Evolutionary conservation across 106 monocot genomes (phyloP).

Genomic region (Phalaenopsis aphrodite): DNA sequence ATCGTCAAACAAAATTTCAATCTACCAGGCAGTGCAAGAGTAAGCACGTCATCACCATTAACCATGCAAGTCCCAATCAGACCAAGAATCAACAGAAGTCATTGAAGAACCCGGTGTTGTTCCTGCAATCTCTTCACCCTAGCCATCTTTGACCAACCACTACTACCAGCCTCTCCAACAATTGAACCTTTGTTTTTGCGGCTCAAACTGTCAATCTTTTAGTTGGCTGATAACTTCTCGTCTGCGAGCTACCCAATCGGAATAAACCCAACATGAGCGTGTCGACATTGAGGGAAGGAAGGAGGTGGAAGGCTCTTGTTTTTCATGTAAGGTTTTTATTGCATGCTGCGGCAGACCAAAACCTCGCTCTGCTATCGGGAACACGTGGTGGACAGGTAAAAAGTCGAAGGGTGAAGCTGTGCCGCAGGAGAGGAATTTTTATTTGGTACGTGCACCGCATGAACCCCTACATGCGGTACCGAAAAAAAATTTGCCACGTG

Average conservation of each 20-base stretch:
- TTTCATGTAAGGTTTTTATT: not conserved
- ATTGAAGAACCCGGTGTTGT: slow-evolving; percentile 52
- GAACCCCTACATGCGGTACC: too few relatives aligned
- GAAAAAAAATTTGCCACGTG: too few relatives aligned
- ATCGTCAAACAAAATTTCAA: not conserved
- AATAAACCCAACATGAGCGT: slow-evolving; percentile 58
- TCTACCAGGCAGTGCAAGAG: slow-evolving; percentile 81
- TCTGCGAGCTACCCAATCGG: slow-evolving; percentile 58
- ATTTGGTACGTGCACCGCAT: too few relatives aligned
- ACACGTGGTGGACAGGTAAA: too few relatives aligned
- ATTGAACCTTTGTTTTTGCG: not conserved
- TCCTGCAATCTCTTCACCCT: slow-evolving; percentile 46
- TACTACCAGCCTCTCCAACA: slow-evolving; percentile 2
- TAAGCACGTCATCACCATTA: slow-evolving; percentile 87
- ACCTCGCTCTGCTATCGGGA: too few relatives aligned
- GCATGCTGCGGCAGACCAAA: not conserved
- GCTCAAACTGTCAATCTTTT: slow-evolving; percentile 21
- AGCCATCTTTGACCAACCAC: not conserved
- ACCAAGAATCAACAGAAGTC: slow-evolving; percentile 55
- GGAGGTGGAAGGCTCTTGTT: not conserved
- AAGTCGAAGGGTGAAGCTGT: too few relatives aligned
- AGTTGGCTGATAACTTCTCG: slow-evolving; percentile 58
- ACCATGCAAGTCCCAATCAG: slow-evolving; percentile 84
- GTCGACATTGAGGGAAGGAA: slow-evolving; percentile 35
- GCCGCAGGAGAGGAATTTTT: too few relatives aligned